Percentiles rank a stretch among this genome's conserved stretches.
Conservation (phyloP, 441 rosid genomes). For the Euphorbia corollata region DNA sequence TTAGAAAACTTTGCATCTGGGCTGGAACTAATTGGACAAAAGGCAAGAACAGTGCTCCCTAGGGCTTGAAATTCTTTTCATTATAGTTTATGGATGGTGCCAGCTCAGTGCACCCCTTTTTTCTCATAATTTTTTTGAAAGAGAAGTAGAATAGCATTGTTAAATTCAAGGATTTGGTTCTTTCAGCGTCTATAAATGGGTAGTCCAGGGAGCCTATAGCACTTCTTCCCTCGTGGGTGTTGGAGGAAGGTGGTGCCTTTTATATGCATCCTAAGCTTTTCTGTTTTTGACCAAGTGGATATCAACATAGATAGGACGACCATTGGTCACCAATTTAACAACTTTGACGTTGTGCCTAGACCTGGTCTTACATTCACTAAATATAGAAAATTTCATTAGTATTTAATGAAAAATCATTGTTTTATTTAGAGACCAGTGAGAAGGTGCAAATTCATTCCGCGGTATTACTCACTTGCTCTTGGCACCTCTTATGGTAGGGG, state of each 20-base stretch:
- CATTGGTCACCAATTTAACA: neutral
- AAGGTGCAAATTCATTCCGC: neutral
- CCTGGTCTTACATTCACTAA: neutral
- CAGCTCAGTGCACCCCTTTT: constrained; percentile 6
- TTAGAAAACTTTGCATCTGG: constrained; percentile 90
- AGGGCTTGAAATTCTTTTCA: neutral
- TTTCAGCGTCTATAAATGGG: neutral
- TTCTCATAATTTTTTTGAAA: neutral
- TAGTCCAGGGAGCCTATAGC: neutral
- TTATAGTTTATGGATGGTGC: neutral
- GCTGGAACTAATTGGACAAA: constrained; percentile 79
- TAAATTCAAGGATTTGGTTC: neutral
- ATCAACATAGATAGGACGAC: neutral
- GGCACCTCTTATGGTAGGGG: neutral
- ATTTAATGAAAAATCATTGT: neutral
- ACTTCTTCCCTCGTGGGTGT: neutral
- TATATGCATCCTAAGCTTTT: neutral
- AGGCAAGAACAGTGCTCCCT: constrained; percentile 36
- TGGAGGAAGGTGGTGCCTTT: neutral
- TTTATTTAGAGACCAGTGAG: neutral
- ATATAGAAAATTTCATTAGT: neutral
- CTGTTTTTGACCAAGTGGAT: neutral
- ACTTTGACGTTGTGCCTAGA: neutral
- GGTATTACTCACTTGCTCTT: neutral
- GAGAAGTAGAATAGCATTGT: neutral